phyloP scores from a whole-genome alignment of 768 basidiomycete species.

The Crassisporium funariophilum region DNA sequence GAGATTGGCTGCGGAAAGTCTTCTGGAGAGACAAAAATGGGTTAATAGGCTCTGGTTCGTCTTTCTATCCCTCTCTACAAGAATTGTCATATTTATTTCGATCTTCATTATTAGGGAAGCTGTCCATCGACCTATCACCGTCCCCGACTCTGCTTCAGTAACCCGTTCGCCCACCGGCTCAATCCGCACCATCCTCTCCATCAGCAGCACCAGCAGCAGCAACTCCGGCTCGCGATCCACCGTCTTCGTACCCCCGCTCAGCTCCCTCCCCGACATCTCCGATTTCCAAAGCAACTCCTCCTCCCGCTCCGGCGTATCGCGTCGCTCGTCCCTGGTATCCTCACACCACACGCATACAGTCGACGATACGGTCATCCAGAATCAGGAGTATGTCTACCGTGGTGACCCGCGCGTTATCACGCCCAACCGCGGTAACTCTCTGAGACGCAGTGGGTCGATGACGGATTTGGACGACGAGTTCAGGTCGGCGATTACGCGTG shows the following conservation, averaged over 20 bases:
- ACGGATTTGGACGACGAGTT: conserved; percentile 69
- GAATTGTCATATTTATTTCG: conserved; percentile 5
- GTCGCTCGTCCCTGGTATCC: conserved; percentile 49
- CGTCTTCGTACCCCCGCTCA: conserved; percentile 76
- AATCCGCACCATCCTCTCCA: conserved; percentile 69
- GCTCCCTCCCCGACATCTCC: conserved; percentile 68
- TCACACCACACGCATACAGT: conserved; percentile 67
- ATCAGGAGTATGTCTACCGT: conserved; percentile 67
- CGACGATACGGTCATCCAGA: conserved; percentile 72
- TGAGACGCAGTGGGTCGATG: conserved; percentile 68
- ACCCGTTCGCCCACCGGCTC: conserved; percentile 57
- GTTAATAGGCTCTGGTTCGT: conserved; percentile 86
- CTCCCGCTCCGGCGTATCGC: conserved; percentile 34
- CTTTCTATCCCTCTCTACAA: conserved; percentile 11
- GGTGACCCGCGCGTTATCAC: conserved; percentile 76
- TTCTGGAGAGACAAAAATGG: conserved; percentile 87
- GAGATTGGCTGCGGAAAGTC: conserved; percentile 84
- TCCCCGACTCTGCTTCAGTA: conserved; percentile 50
- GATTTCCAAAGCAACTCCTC: conserved; percentile 48
- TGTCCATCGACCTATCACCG: conserved; percentile 56
- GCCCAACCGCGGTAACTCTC: conserved; percentile 49
- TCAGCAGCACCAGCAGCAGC: conserved; percentile 48
- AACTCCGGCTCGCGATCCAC: conserved; percentile 71
- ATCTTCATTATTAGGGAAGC: conserved; percentile 61
- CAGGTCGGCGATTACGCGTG: conserved; percentile 52